Evolutionary conservation across 2,329 filamentous ascomycete species (phyloP).

Genomic region (Madurella mycetomatis): DNA sequence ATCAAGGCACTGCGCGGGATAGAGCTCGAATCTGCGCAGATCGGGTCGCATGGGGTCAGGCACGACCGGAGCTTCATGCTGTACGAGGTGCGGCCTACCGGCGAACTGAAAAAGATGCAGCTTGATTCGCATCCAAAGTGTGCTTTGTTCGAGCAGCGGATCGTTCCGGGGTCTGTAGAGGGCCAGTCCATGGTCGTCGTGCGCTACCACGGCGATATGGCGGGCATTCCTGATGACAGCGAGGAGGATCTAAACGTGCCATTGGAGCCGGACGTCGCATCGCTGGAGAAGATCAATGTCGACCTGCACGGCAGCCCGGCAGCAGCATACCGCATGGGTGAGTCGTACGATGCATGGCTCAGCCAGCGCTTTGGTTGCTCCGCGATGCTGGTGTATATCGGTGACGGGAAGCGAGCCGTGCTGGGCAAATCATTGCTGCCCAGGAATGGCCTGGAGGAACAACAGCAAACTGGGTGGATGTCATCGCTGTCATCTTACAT

Average conservation of each 20-base stretch:
- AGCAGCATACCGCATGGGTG: slow-evolving; percentile 59
- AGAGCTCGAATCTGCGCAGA: slow-evolving; percentile 45
- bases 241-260: slow-evolving; percentile 51
- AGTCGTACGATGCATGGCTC: slow-evolving; percentile 61
- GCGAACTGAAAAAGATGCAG: slow-evolving; percentile 53
- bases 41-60: slow-evolving; percentile 58
- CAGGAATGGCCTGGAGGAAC: slow-evolving; percentile 15
- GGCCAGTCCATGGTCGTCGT: slow-evolving; percentile 36
- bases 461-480: slow-evolving; percentile 13
- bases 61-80: slow-evolving; percentile 71
- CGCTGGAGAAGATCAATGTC: slow-evolving; percentile 47
- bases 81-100: slow-evolving; percentile 43
- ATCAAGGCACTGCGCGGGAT: slow-evolving; percentile 68
- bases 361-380: slow-evolving; percentile 59
- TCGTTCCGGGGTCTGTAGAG: slow-evolving; percentile 31
- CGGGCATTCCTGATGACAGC: slow-evolving; percentile 28
- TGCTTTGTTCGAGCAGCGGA: slow-evolving; percentile 59
- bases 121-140: slow-evolving; percentile 54
- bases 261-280: slow-evolving; percentile 46
- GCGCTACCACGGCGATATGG: slow-evolving; percentile 33
- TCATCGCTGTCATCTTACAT: slow-evolving; percentile 18
- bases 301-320: slow-evolving; percentile 57
- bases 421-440: slow-evolving; percentile 53
- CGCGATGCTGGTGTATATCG: slow-evolving; percentile 61
- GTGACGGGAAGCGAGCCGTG: slow-evolving; percentile 54